phyloP scores from a whole-genome alignment of 805 yeast species.

The Candida koratica region DNA sequence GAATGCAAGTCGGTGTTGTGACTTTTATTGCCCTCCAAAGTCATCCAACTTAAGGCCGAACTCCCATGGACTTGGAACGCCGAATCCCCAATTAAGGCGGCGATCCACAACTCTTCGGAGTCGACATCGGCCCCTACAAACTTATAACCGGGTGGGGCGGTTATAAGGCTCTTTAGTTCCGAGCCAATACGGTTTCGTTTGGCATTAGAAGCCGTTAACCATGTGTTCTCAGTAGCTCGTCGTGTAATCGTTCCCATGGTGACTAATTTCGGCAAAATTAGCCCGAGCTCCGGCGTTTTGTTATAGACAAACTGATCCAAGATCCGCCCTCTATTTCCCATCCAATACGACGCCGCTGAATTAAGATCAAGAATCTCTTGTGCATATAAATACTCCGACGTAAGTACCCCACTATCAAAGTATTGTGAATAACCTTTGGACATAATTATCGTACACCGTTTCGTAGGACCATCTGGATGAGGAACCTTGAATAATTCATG shows the following conservation, averaged over 20 bases:
- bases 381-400: conserved; percentile 71
- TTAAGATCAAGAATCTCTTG: conserved; percentile 74
- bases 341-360: conserved; percentile 87
- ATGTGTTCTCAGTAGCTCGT: conserved; percentile 93
- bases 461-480: conserved; percentile 77
- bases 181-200: conserved; percentile 84
- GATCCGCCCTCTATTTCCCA: conserved; percentile 82
- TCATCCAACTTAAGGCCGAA: conserved; percentile 99
- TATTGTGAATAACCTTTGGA: conserved; percentile 68
- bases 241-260: conserved; percentile 97
- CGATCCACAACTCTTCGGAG: conserved; percentile 97
- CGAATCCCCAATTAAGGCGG: conserved; percentile 90
- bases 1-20: conserved; percentile 95
- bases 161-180: conserved; percentile 80
- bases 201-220: conserved; percentile 97
- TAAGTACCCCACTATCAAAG: conserved; percentile 69
- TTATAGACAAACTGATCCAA: conserved; percentile 73
- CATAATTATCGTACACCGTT: conserved; percentile 70
- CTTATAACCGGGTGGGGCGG: conserved; percentile 84
- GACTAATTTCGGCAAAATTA: conserved; percentile 78
- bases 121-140: conserved; percentile 99
- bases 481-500: conserved; percentile 67
- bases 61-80: conserved; percentile 88
- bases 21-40: conserved; percentile 87
- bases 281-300: conserved; percentile 42